Percentiles rank a stretch among this genome's conserved stretches.
phyloP scores from a whole-genome alignment of 148 eudicot genomes.

The Silene uniflora region DNA sequence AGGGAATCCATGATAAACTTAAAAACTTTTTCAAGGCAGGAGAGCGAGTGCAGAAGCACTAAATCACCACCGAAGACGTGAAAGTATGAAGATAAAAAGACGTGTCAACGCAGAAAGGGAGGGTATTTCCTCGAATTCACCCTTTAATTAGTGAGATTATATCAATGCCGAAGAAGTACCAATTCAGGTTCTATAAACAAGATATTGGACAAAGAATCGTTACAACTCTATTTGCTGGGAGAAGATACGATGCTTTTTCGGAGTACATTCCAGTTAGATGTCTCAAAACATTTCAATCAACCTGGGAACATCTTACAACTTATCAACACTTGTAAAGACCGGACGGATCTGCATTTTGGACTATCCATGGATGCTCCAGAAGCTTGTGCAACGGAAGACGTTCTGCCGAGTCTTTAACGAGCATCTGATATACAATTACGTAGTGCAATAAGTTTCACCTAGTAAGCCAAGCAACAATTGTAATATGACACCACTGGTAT shows the following conservation, averaged over 20 bases:
- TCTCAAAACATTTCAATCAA: slow-evolving; percentile 19
- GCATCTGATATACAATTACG: slow-evolving; percentile 55
- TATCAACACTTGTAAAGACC: slow-evolving; percentile 60
- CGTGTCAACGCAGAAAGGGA: too few species aligned
- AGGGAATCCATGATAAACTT: too few species aligned
- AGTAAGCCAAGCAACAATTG: not conserved
- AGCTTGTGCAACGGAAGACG: slow-evolving; percentile 88
- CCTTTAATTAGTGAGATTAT: too few species aligned
- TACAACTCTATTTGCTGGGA: slow-evolving; percentile 10
- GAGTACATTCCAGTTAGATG: slow-evolving; percentile 9
- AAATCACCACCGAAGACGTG: too few species aligned
- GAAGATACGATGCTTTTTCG: slow-evolving; percentile 7
- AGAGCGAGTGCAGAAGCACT: too few species aligned
- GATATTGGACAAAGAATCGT: not conserved
- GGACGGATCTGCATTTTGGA: slow-evolving; percentile 86
- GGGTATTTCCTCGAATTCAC: too few species aligned
- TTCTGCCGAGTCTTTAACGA: slow-evolving; percentile 70
- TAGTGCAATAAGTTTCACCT: not conserved
- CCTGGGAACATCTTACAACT: not conserved
- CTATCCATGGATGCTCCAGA: slow-evolving; percentile 91
- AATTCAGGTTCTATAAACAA: not conserved
- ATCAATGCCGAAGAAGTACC: not conserved
- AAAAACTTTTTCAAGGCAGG: too few species aligned
- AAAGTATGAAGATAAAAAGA: too few species aligned
- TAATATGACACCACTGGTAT: not conserved